These are phyloP conservation scores for Pythium dissimile DNA, from an alignment of 352 stramenopile genomes.

Conservation along the genomic window DNA sequence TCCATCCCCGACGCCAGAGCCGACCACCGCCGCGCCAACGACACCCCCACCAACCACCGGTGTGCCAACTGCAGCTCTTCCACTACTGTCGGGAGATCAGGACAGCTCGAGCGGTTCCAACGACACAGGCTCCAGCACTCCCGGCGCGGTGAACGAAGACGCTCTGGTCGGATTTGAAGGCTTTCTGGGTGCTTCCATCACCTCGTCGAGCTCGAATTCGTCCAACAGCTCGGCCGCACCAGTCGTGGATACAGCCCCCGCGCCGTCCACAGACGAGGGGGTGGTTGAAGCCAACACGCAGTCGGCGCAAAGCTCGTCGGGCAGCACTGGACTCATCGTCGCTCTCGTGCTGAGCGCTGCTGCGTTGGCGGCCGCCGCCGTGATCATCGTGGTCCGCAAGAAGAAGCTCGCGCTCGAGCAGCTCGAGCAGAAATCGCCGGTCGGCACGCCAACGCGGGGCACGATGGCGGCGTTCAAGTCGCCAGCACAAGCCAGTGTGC, in stretches of 20 bases:
- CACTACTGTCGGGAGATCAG: background rate
- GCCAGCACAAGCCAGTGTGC: constrained; percentile 1
- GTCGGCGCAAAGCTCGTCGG: constrained; percentile 25
- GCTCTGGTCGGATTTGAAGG: background rate
- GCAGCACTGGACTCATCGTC: constrained; percentile 32
- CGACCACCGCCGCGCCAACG: background rate
- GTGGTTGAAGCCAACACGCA: constrained; percentile 39
- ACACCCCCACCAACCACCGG: constrained; percentile 10
- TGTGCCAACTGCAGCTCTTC: constrained; percentile 6
- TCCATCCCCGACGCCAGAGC: constrained; percentile 19
- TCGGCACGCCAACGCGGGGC: constrained; percentile 17
- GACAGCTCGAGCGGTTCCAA: background rate
- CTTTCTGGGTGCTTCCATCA: too few relatives aligned
- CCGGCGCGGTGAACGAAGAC: constrained; percentile 10
- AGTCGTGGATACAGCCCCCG: background rate
- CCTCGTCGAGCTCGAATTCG: background rate
- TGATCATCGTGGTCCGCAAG: constrained; percentile 45
- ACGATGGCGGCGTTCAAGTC: background rate
- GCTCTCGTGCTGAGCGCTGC: constrained; percentile 22
- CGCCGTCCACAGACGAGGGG: background rate
- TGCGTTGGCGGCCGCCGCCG: constrained; percentile 32
- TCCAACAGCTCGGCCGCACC: background rate
- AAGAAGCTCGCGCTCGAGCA: constrained; percentile 48
- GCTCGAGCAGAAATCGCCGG: constrained; percentile 37
- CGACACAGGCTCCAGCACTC: background rate